Evolutionary conservation across 345 rosid genomes (phyloP), one percentile per base, ranked within the genome.

Genomic region (Clarkia xantiana): DNA sequence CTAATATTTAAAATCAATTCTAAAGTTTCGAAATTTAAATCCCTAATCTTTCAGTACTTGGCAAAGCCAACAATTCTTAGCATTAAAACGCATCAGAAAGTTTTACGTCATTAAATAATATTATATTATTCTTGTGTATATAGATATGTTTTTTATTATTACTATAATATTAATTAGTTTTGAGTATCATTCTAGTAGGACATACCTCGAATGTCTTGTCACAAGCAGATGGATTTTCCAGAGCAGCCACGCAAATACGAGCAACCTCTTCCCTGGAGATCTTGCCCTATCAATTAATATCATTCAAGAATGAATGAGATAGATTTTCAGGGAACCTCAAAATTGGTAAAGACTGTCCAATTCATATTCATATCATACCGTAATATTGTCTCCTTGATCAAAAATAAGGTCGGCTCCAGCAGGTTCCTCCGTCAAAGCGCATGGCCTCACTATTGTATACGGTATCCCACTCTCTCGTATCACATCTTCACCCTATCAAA

Each of bases 231-330:
- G 89, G 81, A 58, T 93, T 91, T 14, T 76, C 96, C 42, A 86
- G 67, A 53, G 93, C 84, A 45, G 94, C 86, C 4, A 90, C 55
- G 57, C 96, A 91, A 53, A 91, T 83, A 54, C 68, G 77, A 34
- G 96, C 96, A 56, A 86, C 69, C 72, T 91, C 98, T 61, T 91
- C 94, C 69, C 96, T 86, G 2, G 98, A 91, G 41, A 91, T 62
- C 60, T 91, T 91, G 49, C 94, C 98, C 97, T 90, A 58, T 22
- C 22, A n/a, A n/a, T n/a, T n/a, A n/a, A n/a, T n/a, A 65, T 25
- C 19, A 16, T 22, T 19, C 47, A 46, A 17, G 36, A 45, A 34
- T 34, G 9, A 38, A 29, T 20, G 34, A 8, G 36, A 52, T 10
- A n/a, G 18, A 22, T 22, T 53, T 20, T 20, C 36, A 29, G 25